phyloP scores from a whole-genome alignment of 495 filamentous ascomycete genomes.

The Achaetomiella virescens region DNA sequence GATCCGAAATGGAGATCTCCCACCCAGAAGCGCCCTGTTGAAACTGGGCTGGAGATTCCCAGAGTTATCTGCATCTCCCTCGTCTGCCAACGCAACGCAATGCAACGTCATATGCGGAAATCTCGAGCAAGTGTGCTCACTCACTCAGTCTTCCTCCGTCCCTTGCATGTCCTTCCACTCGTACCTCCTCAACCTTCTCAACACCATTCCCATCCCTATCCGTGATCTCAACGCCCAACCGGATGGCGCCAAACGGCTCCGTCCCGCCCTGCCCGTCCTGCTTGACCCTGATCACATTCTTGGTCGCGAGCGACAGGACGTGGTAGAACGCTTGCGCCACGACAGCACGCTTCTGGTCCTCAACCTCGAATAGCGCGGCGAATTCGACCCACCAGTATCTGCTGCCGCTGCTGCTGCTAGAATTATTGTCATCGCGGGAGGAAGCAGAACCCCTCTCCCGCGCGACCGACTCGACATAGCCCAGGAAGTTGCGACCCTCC shows the following conservation, averaged over 20 bases:
- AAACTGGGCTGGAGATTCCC: background rate
- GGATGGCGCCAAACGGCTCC: slow-evolving; percentile 35
- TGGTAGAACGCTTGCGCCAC: slow-evolving; percentile 72
- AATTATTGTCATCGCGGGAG: slow-evolving; percentile 26
- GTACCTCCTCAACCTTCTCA: too few species aligned
- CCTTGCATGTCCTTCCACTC: background rate
- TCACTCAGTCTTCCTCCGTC: background rate
- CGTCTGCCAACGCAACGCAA: background rate
- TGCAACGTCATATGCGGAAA: background rate
- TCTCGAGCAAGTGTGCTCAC: background rate
- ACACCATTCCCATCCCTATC: too few species aligned
- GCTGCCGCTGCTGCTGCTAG: slow-evolving; percentile 22
- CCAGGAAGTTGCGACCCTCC: slow-evolving; percentile 40
- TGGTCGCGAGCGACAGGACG: slow-evolving; percentile 62
- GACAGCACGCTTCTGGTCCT: slow-evolving; percentile 47
- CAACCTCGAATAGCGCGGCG: slow-evolving; percentile 49
- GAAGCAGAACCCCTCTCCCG: slow-evolving; percentile 26
- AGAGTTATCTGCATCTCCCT: too few species aligned
- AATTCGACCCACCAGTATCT: slow-evolving; percentile 49
- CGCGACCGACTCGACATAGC: slow-evolving; percentile 49
- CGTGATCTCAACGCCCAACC: slow-evolving; percentile 24
- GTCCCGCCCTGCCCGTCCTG: slow-evolving; percentile 38
- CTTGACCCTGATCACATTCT: slow-evolving; percentile 48
- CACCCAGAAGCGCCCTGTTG: background rate
- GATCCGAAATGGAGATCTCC: background rate